These are phyloP conservation scores for Protostelium mycophagum DNA, from an alignment of 78 protist species.

Conservation along the genomic window DNA sequence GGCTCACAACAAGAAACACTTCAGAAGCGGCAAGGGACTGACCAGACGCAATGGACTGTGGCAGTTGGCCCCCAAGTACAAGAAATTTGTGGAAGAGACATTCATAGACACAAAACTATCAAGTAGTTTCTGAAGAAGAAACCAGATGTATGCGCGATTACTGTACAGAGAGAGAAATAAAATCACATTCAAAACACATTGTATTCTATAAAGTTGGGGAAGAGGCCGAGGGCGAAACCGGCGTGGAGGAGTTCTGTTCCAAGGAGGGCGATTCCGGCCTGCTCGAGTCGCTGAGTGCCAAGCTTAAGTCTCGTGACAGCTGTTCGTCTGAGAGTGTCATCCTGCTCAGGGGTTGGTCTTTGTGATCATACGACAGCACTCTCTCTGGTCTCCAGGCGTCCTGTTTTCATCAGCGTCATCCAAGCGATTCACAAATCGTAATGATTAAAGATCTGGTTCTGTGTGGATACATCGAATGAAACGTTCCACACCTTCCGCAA, in stretches of 20 bases:
- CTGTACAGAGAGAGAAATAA: too few relatives aligned
- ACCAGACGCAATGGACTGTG: neutral
- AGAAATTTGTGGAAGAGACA: neutral
- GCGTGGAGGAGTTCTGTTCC: too few relatives aligned
- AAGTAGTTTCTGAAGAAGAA: too few relatives aligned
- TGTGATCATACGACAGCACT: neutral
- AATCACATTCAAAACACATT: too few relatives aligned
- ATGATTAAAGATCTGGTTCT: neutral
- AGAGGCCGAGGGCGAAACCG: too few relatives aligned
- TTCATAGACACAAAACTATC: too few relatives aligned
- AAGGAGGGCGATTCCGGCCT: too few relatives aligned
- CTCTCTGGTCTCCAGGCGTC: neutral
- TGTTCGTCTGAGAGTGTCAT: neutral
- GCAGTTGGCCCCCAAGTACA: neutral
- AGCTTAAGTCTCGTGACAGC: neutral
- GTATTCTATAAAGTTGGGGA: too few relatives aligned
- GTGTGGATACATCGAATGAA: too few relatives aligned
- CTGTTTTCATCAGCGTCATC: too few relatives aligned
- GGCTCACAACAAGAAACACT: neutral
- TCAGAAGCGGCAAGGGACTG: neutral
- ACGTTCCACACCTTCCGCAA: neutral
- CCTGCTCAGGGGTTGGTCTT: neutral
- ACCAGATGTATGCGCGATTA: too few relatives aligned
- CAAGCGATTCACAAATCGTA: neutral
- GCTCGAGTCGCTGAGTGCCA: too few relatives aligned